Evolutionary conservation across 2,329 filamentous ascomycete species (phyloP), one percentile per base, ranked within the genome.

Genomic region (Claviceps lovelessii): DNA sequence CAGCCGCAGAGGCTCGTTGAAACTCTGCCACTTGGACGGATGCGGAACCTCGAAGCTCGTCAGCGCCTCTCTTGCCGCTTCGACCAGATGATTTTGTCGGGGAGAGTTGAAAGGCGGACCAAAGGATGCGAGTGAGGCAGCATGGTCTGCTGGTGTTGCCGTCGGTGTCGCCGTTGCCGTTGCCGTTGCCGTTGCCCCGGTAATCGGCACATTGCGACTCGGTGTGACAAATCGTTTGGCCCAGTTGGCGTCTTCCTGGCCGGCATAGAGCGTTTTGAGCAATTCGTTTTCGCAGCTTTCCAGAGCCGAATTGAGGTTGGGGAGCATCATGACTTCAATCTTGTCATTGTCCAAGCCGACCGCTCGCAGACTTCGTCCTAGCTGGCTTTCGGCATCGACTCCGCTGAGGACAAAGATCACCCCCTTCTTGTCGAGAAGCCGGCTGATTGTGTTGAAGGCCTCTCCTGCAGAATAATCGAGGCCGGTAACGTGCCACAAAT

Each of bases 391-490:
- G 1, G 88, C 76, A 41, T 88, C 83, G 2, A 97, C 80, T 1
- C 90, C 88, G 53, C 89, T 93, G 55, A 98, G 77, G 15, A 93
- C 81, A 56, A 96, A 80, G 55, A 85, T 79, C 41, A 98, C 87
- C 31, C 83, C 82, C 64, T 88, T 87, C 59, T 84, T 82, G 58
- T 83, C 75, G 3, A 97, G 74, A 23, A 97, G 78, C 28, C 93
- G 83, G 65, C 90, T 93, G 68, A 98, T 90, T 15, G 90, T 86
- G 57, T 88, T 90, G 67, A 98, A 97, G 0, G 88, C 93, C 68
- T 98, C 93, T 1, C 90, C 91, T 1, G 93, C 91, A 0, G 91
- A 97, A 67, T 95, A 98, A 69, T 98, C 93, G 28, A 97, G 80
- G 8, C 91, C 93, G 15, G 86, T 90, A 46, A 98, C 93, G 58